Base-by-base conservation (phyloP, 2,329 filamentous ascomycete species). In the Cytospora chrysosperma region DNA sequence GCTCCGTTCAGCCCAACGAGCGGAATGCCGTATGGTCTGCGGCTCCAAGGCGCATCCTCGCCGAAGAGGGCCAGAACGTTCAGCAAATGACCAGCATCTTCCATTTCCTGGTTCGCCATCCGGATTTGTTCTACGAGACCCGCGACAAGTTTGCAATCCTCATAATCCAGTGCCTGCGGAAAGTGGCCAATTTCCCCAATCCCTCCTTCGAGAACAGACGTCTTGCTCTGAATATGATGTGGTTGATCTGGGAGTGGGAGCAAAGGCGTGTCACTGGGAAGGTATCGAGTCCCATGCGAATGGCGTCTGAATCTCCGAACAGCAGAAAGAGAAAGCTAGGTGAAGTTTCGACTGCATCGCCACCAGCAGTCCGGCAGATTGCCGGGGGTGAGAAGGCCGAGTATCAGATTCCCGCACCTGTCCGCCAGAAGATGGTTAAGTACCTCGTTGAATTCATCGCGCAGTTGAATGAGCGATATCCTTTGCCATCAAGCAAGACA, bases 81-180 rank as follows among this genome's bases (percentile, higher is more conserved):
- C 93, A 96, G 75, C 95, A 98, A 77, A 90, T 98, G 78, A 97
- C 93, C 59, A 95, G 91, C 78, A 98, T 99, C 70, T 98, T 97
- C 80, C 91, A 97, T 71, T 99, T 99, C 77, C 82, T 99, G 37
- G 94, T 97, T 40, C 87, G 91, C 62, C 94, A 99, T 73, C 90
- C 93, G 0, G 89, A 95, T 71, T 80, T 99, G 5, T 99, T 99
- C 78, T 99, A 96, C 70, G 94, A 98, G 67, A 93, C 92, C 1
- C 85, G 95, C 61, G 95, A 99, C 68, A 93, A 94, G 72, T 96
- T 98, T 68, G 88, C 93, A 5, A 86, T 90, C 62, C 85, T 95
- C 67, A 96, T 99, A 73, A 93, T 99, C 62, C 89, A 88, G 1
- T 94, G 92, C 4, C 81, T 99, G 40, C 85, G 91, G 59, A 98